Evolutionary conservation across 1,139 yeast species (phyloP), one percentile per base, ranked within the genome.

Genomic region (Kurtzmaniella natalensis): DNA sequence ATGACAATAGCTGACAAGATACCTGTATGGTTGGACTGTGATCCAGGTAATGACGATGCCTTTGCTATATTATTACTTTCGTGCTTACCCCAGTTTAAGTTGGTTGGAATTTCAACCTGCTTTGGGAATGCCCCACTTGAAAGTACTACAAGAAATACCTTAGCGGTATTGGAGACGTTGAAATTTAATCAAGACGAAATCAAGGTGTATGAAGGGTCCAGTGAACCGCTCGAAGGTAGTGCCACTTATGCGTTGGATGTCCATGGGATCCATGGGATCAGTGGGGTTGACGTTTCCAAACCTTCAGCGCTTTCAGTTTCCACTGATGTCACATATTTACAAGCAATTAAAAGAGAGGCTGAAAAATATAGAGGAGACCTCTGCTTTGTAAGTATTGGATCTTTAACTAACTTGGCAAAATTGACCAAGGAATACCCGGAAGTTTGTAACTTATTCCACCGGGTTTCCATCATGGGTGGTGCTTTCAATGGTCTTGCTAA

Each of bases 1-100:
- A 53, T 51, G 57, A 51, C 53, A 2, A 33, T 44, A 15, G 37
- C 32, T 25, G 42, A 46, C 17, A 40, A 34, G 21, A 62, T 81
- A 15, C 89, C 89, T 1, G 48, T 85, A 5, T 84, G 96, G 95
- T 55, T 87, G n/a, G 96, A 87, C 58, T 87, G 95, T 52, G 96
- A 87, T 52, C 94, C 95, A 0, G 95, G 95, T 2, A 92, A 84
- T 48, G 96, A 87, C 52, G 96, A 87, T 50, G 84, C 87, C 2
- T 73, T 85, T 34, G 95, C 94, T 7, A 65, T 87, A 6, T 60
- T 84, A 14, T 47, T 87, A 25, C 76, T 85, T 0, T 61, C 76
- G 4, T 77, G 71, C 50, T 71, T 76, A 42, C 84, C 84, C 0
- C 59, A 68, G 26, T 75, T 80, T 51, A 52, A 76, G 8, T 59